Conservation (phyloP, 345 rosid genomes). For the Xanthoceras sorbifolium region DNA sequence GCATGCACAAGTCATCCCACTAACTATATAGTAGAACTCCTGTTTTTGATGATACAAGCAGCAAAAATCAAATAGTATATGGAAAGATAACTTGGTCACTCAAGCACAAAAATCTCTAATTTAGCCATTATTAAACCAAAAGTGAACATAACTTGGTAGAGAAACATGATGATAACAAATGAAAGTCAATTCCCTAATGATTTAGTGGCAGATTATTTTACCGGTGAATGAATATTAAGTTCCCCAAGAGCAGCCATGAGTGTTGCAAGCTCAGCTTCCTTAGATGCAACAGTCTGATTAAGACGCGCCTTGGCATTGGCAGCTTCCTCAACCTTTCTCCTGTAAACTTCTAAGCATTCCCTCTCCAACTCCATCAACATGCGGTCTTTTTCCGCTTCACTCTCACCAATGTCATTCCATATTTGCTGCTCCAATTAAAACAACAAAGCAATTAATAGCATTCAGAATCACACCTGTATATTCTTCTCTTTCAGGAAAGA, state of each 20-base stretch:
- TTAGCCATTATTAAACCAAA: background rate
- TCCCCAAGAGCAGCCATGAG: slow-evolving; percentile 89
- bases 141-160: background rate
- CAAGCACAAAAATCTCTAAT: background rate
- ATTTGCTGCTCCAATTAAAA: slow-evolving; percentile 68
- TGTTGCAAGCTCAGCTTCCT: slow-evolving; percentile 95
- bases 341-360: slow-evolving; percentile 88
- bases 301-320: slow-evolving; percentile 87
- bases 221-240: slow-evolving; percentile 65
- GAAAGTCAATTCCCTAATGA: background rate
- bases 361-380: slow-evolving; percentile 89
- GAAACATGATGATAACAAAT: slow-evolving; percentile 7
- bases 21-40: background rate
- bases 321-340: slow-evolving; percentile 90
- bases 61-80: background rate
- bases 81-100: background rate
- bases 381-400: slow-evolving; percentile 75
- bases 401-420: slow-evolving; percentile 97
- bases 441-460: background rate
- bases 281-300: slow-evolving; percentile 88
- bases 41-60: background rate
- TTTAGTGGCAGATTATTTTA: slow-evolving; percentile 25
- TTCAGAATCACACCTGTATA: background rate
- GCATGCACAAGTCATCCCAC: background rate
- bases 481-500: slow-evolving; percentile 8